Evolutionary conservation across 345 rosid species (phyloP), one percentile per base, ranked within the genome.

Genomic region (Schrenkiella parvula): DNA sequence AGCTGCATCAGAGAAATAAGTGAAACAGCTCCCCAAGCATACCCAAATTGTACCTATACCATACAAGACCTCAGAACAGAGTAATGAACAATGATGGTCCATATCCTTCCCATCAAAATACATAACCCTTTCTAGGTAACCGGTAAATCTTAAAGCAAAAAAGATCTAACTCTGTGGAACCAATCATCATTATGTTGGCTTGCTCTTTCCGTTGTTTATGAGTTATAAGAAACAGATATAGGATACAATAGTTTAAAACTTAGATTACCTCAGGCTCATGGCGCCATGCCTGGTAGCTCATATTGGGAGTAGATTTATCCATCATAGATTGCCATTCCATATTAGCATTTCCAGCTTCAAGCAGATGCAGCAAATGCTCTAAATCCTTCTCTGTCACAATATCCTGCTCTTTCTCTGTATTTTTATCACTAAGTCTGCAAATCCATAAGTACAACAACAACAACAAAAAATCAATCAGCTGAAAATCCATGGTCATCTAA

Each of bases 221-320:
- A n/a, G n/a, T n/a, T n/a, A n/a, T n/a, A n/a, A 11, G 25, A 18
- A 3, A 11, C 42, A 42, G 10, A 64, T 37, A 35, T 57, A 21
- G 4, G 18, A 47, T n/a, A 19, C 13, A 21, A 22, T 2, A 38
- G 10, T 8, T 26, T 51, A 9, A 10, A 55, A 74, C 39, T 22
- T 69, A 65, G 14, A 35, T 6, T 81, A 93, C 97, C 91, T 82
- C 85, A 41, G 97, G 95, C 66, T 95, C 99, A 69, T 83, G 88
- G 13, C 90, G 89, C 97, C 96, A 95, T 55, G 96, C 97, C 72
- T 88, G 91, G 67, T 89, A 95, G 53, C 82, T 66, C 90, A 95
- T 81, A 74, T 89, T 91, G 1, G 95, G 85, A 29, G 93, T 88
- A 71, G 87, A 79, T 50, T 77, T 85, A 62, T 88, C 93, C 99